Conservation (phyloP, 2,329 filamentous ascomycete species). For the Ophiostoma sp. region DNA sequence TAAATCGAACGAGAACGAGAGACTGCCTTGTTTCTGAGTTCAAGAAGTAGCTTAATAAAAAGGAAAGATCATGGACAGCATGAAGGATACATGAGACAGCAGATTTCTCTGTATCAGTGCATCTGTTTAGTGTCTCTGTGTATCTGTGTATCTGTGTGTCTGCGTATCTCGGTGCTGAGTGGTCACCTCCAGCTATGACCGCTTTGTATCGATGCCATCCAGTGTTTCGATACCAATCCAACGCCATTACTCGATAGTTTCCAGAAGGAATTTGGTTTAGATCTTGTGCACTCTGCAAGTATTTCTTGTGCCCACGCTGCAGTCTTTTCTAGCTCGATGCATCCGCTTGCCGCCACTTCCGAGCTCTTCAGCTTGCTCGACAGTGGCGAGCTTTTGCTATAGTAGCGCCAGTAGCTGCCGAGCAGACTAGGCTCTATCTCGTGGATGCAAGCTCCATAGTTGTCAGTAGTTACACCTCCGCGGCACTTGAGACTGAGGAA, state of each 20-base stretch:
- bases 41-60: neutral
- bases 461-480: neutral
- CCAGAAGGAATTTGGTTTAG: too few species aligned
- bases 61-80: neutral
- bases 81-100: too few species aligned
- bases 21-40: too few species aligned
- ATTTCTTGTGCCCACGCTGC: neutral
- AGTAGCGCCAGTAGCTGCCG: neutral
- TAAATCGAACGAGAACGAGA: neutral
- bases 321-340: neutral
- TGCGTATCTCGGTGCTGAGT: too few species aligned
- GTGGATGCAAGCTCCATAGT: neutral
- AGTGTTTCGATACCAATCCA: too few species aligned
- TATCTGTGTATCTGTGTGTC: too few species aligned
- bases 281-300: too few species aligned
- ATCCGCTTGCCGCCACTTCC: slow-evolving; percentile 6
- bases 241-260: too few species aligned
- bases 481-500: neutral
- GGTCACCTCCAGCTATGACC: too few species aligned
- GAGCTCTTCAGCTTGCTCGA: neutral
- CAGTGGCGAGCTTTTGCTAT: neutral
- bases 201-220: too few species aligned
- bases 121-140: too few species aligned
- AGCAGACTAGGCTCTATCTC: neutral
- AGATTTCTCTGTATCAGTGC: too few species aligned